Percentiles rank a stretch among this genome's conserved stretches.
phyloP scores from a whole-genome alignment of 495 filamentous ascomycete genomes.

The Niebla homalea region DNA sequence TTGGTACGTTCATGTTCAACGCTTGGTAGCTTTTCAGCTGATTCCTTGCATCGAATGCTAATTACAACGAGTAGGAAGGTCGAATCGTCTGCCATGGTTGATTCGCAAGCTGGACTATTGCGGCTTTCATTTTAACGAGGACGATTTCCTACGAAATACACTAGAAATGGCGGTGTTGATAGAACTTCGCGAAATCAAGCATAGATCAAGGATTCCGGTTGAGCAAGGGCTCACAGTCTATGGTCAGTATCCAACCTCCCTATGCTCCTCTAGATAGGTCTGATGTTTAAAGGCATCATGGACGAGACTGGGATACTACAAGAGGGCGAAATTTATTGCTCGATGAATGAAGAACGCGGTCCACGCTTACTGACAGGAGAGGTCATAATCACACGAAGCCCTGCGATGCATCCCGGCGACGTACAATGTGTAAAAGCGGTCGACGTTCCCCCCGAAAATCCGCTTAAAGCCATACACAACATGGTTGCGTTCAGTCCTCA shows the following conservation, averaged over 20 bases:
- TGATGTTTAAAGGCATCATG: constrained; percentile 37
- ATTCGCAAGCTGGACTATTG: constrained; percentile 40
- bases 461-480: constrained; percentile 46
- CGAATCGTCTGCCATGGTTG: constrained; percentile 42
- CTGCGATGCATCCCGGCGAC: constrained; percentile 70
- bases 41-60: too few species aligned
- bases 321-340: constrained; percentile 54
- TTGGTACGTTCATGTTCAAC: constrained; percentile 11
- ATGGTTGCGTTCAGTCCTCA: constrained; percentile 65
- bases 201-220: constrained; percentile 60
- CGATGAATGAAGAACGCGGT: constrained; percentile 26
- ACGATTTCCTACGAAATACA: constrained; percentile 48
- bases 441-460: constrained; percentile 42
- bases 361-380: constrained; percentile 13
- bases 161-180: constrained; percentile 52
- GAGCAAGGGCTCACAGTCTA: constrained; percentile 55
- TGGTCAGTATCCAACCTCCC: constrained; percentile 24
- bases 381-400: constrained; percentile 54
- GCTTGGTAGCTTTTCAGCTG: too few species aligned
- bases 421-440: constrained; percentile 48
- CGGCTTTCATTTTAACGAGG: constrained; percentile 45
- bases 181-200: constrained; percentile 58
- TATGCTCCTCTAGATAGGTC: not conserved
- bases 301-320: constrained; percentile 61
- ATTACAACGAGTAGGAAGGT: constrained; percentile 20